These are phyloP conservation scores for Lunasporangiospora selenospora DNA, from an alignment of 192 early-diverging fungal species.

Conservation along the genomic window DNA sequence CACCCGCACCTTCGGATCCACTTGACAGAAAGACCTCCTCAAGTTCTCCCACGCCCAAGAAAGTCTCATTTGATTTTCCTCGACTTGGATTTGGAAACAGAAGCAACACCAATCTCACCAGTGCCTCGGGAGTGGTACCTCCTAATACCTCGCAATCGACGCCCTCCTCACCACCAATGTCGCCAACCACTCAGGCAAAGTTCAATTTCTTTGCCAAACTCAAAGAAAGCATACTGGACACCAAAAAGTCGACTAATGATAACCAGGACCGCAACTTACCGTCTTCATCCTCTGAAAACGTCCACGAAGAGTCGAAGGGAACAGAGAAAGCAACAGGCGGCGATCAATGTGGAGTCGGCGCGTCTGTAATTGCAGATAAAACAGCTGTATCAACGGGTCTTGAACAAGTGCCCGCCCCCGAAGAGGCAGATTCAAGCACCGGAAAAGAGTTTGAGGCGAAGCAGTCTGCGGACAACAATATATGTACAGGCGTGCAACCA, in stretches of 20 bases:
- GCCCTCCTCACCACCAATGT: slow-evolving; percentile 1
- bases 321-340: too few relatives aligned
- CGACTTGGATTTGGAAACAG: background rate
- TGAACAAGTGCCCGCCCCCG: too few relatives aligned
- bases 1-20: too few relatives aligned
- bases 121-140: background rate
- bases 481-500: background rate
- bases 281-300: too few relatives aligned
- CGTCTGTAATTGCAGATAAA: too few relatives aligned
- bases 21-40: too few relatives aligned
- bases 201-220: slow-evolving; percentile 28
- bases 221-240: slow-evolving; percentile 17
- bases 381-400: background rate
- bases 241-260: too few relatives aligned
- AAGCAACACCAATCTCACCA: slow-evolving; percentile 1
- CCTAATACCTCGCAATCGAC: background rate
- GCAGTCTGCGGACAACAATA: background rate
- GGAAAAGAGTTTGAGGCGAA: too few relatives aligned
- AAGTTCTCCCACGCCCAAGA: background rate
- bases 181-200: background rate
- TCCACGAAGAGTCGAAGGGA: too few relatives aligned
- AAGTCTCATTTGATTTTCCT: slow-evolving; percentile 30
- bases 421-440: background rate
- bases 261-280: too few relatives aligned
- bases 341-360: too few relatives aligned